Percentiles rank a stretch among this genome's conserved stretches.
Evolutionary conservation across 257 asterid species (phyloP).

Genomic region (Gynochthodes officinalis): DNA sequence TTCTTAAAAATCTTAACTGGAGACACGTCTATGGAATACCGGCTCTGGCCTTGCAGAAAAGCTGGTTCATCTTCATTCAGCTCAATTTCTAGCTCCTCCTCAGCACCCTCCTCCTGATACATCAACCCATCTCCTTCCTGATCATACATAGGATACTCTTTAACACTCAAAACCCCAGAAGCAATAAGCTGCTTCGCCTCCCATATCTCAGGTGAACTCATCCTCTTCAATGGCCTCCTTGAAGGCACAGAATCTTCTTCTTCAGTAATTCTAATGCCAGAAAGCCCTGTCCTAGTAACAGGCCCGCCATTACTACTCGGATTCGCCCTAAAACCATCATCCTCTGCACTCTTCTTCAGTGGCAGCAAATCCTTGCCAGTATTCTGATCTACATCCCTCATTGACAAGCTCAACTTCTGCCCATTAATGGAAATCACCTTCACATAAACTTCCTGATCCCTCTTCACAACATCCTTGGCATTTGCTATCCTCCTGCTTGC

Average conservation of each 20-base stretch:
- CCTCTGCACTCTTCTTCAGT: constrained; percentile 60
- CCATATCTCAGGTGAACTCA: constrained; percentile 98
- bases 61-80: constrained; percentile 90
- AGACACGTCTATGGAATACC: constrained; percentile 77
- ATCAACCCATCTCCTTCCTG: constrained; percentile 78
- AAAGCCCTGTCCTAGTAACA: constrained; percentile 69
- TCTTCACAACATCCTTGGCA: constrained; percentile 88
- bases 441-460: constrained; percentile 88
- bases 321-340: constrained; percentile 44
- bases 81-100: constrained; percentile 92
- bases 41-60: constrained; percentile 83
- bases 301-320: constrained; percentile 51
- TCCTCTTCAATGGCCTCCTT: constrained; percentile 74
- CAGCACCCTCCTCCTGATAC: constrained; percentile 90
- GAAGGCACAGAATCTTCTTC: constrained; percentile 65
- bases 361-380: constrained; percentile 83
- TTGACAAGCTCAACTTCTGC: constrained; percentile 73
- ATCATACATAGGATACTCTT: constrained; percentile 76
- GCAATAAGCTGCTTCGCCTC: constrained; percentile 92
- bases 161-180: constrained; percentile 72
- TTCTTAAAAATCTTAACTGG: constrained; percentile 94
- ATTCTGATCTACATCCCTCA: constrained; percentile 96
- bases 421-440: constrained; percentile 82
- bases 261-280: constrained; percentile 66
- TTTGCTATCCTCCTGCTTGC: constrained; percentile 73